Evolutionary conservation across 306 rosid species (phyloP), one percentile per base, ranked within the genome.

Genomic region (Lupinus albus): DNA sequence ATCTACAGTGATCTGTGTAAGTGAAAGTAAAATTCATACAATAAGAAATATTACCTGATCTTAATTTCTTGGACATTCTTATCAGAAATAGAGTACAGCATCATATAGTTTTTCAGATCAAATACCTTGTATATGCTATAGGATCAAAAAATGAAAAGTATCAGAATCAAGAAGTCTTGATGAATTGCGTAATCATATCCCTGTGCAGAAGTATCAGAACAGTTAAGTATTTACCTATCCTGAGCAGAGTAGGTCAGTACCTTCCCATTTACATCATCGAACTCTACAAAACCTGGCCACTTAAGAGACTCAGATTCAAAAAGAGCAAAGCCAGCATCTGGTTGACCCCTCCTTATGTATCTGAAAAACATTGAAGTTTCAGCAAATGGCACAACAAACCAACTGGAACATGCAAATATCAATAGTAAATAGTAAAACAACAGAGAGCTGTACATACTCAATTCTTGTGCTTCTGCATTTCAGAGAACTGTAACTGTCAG

Each of bases 231-330:
- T 73, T 72, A 85, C 78, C 88, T 94, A 75, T 94, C 99, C 67
- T 86, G 99, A 8, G 99, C 99, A 54, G 99, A 90, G 81, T 88
- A 94, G 0, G 99, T 90, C 60, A 94, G 88, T 39, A 94, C 97
- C 81, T 94, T 94, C 88, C 99, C 99, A 75, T 94, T 94, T 53
- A 94, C 99, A 86, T 94, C 99, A 67, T 94, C 99, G 59, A 94
- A 94, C 85, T 94, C 99, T 30, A 94, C 99, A 71, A 94, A 94
- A 67, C 99, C 99, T 41, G 99, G 99, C 97, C 99, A 94, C 83
- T 94, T 94, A 64, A 94, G 75, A 39, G 99, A 94, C 79, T 94
- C 99, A 0, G 99, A 94, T 73, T 94, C 97, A 78, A 94, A 94
- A 74, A 94, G 99, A 30, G 97, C 91, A 81, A 94, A 94, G 36